A percentile compares a stretch with the other conserved stretches of the same genome.
These are phyloP conservation scores for Globisporangium abappressorium DNA, from an alignment of 352 stramenopile species.

Conservation along the genomic window DNA sequence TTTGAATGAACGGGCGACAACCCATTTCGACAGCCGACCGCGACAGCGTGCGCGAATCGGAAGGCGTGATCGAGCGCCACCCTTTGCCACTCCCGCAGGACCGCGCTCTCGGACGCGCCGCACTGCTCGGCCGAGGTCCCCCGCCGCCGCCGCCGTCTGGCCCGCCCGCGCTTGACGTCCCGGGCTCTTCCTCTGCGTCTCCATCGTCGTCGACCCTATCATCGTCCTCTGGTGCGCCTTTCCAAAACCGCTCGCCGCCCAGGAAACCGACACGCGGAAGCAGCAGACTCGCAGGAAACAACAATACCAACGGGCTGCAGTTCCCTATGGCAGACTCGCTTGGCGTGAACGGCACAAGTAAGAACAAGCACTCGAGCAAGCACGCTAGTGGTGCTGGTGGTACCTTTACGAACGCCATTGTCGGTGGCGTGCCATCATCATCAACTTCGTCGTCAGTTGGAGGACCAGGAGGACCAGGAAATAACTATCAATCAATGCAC, in stretches of 20 bases:
- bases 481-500: constrained; percentile 48
- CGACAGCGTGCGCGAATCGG: constrained; percentile 16
- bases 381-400: neutral
- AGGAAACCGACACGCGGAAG: neutral
- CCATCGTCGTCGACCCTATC: constrained; percentile 8
- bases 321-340: constrained; percentile 18
- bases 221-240: neutral
- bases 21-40: constrained; percentile 10
- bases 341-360: constrained; percentile 5
- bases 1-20: constrained; percentile 4
- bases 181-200: constrained; percentile 1
- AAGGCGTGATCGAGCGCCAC: constrained; percentile 22
- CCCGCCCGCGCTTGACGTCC: constrained; percentile 4
- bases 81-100: constrained; percentile 10
- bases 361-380: constrained; percentile 3
- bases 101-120: constrained; percentile 4
- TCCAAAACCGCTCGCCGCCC: constrained; percentile 7
- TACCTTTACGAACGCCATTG: neutral
- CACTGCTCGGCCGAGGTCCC: constrained; percentile 7
- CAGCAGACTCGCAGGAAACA: neutral
- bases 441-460: neutral
- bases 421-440: neutral
- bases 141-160: constrained; percentile 9
- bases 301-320: constrained; percentile 9
- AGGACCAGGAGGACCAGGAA: neutral